phyloP scores from a whole-genome alignment of 2,329 filamentous ascomycete genomes.

The Hypoxylon sp. region DNA sequence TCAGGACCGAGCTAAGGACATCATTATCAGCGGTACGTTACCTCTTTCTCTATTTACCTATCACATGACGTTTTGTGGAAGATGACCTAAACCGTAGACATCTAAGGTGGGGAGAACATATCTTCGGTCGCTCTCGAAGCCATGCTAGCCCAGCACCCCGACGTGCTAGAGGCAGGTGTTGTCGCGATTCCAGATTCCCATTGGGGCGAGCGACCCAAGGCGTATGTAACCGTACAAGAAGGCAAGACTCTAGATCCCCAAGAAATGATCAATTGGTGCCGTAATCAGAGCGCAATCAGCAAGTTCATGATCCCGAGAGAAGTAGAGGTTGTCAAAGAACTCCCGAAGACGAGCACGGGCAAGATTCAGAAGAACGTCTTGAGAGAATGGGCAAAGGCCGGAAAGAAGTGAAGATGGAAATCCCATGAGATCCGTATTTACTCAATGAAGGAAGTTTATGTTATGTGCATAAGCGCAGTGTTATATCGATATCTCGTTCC shows the following conservation, averaged over 20 bases:
- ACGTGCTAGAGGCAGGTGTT: constrained; percentile 91
- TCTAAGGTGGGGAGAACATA: constrained; percentile 91
- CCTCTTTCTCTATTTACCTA: background rate
- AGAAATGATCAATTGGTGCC: constrained; percentile 89
- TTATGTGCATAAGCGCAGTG: too few relatives aligned
- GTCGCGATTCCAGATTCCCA: constrained; percentile 89
- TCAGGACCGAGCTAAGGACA: constrained; percentile 94
- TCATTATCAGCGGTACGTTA: constrained; percentile 89
- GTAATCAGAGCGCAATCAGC: constrained; percentile 83
- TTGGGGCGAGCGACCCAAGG: constrained; percentile 97
- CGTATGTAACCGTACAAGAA: constrained; percentile 85
- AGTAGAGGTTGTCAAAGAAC: constrained; percentile 83
- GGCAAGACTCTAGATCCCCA: constrained; percentile 73
- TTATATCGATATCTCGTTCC: too few relatives aligned
- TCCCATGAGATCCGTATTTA: too few relatives aligned
- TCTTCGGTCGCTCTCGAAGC: constrained; percentile 92
- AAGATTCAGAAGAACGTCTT: constrained; percentile 97
- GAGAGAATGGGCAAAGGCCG: constrained; percentile 82
- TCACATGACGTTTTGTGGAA: background rate
- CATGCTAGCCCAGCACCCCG: constrained; percentile 89
- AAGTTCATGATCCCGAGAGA: constrained; percentile 87
- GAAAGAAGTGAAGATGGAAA: constrained; percentile 33
- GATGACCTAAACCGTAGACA: background rate
- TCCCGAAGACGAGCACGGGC: constrained; percentile 97
- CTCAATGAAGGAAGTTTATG: too few relatives aligned